Conservation (phyloP, 2,329 filamentous ascomycete genomes). For the Sordariomycetes sp. region DNA sequence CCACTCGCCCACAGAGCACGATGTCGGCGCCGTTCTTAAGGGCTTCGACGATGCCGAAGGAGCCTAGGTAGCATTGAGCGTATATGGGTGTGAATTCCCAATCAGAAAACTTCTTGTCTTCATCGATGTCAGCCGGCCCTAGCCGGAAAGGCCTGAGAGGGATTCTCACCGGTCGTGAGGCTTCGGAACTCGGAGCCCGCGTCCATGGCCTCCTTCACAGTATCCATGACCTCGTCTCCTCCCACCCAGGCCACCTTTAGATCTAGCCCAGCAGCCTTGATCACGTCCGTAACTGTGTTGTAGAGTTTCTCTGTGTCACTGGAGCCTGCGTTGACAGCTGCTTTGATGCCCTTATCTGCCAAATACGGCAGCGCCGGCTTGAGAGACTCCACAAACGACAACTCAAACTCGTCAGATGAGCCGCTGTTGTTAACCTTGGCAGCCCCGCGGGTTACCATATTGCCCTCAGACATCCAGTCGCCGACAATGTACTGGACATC, state of each 20-base stretch:
- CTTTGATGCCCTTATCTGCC: conserved; percentile 19
- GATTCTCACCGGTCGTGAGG: conserved; percentile 2
- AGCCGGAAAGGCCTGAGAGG: background rate
- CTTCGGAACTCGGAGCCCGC: conserved; percentile 2
- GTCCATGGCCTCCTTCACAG: conserved; percentile 6
- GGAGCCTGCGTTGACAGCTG: conserved; percentile 28
- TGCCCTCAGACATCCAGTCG: conserved; percentile 32
- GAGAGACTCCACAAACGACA: conserved; percentile 30
- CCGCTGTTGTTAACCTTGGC: conserved; percentile 15
- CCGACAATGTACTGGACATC: conserved; percentile 25
- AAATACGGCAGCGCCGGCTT: conserved; percentile 24
- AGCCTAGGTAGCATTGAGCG: conserved; percentile 35
- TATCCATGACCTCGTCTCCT: conserved; percentile 25
- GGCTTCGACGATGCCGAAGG: conserved; percentile 31
- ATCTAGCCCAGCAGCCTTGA: conserved; percentile 16
- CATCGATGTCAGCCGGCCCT: background rate
- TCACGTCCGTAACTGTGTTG: conserved; percentile 16
- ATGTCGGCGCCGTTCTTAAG: conserved; percentile 33
- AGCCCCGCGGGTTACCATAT: conserved; percentile 34
- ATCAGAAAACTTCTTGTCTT: background rate
- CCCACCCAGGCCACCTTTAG: conserved; percentile 24
- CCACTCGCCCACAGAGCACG: conserved; percentile 35
- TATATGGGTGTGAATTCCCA: conserved; percentile 17
- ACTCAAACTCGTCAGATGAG: conserved; percentile 19
- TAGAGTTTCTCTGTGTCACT: conserved; percentile 23